Evolutionary conservation across 108 stramenopile species (phyloP), one percentile per base, ranked within the genome.

Genomic region (Hondaea fermentalgiana): DNA sequence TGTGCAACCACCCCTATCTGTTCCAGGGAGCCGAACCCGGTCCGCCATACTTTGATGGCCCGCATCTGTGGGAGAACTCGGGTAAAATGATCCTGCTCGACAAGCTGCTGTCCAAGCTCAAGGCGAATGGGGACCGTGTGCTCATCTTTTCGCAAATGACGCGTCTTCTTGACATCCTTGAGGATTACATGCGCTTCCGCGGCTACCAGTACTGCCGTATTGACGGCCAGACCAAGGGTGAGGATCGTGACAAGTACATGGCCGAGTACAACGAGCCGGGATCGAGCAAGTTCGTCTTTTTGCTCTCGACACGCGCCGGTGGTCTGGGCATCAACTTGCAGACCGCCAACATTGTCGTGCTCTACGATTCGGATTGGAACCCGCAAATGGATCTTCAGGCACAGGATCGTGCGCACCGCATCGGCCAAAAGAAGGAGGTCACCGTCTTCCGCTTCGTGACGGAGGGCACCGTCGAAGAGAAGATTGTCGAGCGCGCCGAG

Each of bases 1-100:
- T 98, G 8, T 99, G 99, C 93, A 99, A 99, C 91, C 99, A 99
- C 94, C 99, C 99, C 1, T 99, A 99, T 92, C 95, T 99, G 8
- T 99, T 99, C 92, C 96, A 98, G 90, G 98, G 98, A 3, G 98
- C 98, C 23, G 97, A 99, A 94, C 91, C 90, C 60, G 99, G 99
- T 2, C 99, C 99, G 59, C 99, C 99, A 0, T 96, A 96, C 92
- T 88, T 90, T n/a, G 97, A 99, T 83, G 99, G 99, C 43, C 98
- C 98, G 17, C 98, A 99, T 92, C 89, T 98, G 25, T 99, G 99
- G 99, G 97, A 97, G 90, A 97, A 96, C 90, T 90, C 93, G 72
- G 99, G 97, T 12, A 98, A 99, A 91, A 97, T 98, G 97, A 35
- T 87, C 44, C 76, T 94, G 60, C 92, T 95, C 49, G 60, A 94